Conservation (phyloP, 2,329 filamentous ascomycete species). For the Microdochium paspali region DNA sequence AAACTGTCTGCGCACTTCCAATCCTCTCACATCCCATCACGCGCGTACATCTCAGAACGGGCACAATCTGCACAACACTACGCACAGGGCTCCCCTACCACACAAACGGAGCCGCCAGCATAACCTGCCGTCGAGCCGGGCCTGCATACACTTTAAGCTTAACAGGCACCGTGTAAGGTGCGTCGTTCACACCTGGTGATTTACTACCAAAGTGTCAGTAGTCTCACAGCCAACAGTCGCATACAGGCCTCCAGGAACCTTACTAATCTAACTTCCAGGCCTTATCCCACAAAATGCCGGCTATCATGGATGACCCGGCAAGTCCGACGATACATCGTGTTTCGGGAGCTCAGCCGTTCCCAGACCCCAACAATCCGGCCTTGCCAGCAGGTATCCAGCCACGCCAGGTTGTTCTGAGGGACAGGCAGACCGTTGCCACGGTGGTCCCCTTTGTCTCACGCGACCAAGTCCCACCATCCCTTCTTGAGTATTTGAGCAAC, state of each 20-base stretch:
- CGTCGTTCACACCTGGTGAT: too few species aligned
- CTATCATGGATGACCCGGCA: constrained; percentile 69
- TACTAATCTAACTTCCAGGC: too few species aligned
- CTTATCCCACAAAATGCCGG: constrained; percentile 48
- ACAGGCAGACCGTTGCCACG: constrained; percentile 75
- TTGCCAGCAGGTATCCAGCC: constrained; percentile 62
- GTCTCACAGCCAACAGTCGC: too few species aligned
- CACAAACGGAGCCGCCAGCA: not conserved
- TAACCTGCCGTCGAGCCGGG: not conserved
- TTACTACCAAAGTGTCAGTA: too few species aligned
- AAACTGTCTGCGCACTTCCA: not conserved
- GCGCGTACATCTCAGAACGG: not conserved
- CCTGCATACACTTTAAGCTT: not conserved
- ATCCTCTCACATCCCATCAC: not conserved
- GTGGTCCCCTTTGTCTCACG: constrained; percentile 75
- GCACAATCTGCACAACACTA: not conserved
- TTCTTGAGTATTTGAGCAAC: constrained; percentile 70
- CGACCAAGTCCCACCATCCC: constrained; percentile 62
- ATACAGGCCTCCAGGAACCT: too few species aligned
- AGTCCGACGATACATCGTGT: constrained; percentile 61
- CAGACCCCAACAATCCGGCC: constrained; percentile 49
- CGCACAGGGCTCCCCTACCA: not conserved
- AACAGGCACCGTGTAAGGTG: too few species aligned
- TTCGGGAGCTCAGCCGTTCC: constrained; percentile 57
- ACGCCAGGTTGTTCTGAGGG: constrained; percentile 71